Evolutionary conservation across 306 rosid species (phyloP).

Genomic region (Ormosia emarginata): DNA sequence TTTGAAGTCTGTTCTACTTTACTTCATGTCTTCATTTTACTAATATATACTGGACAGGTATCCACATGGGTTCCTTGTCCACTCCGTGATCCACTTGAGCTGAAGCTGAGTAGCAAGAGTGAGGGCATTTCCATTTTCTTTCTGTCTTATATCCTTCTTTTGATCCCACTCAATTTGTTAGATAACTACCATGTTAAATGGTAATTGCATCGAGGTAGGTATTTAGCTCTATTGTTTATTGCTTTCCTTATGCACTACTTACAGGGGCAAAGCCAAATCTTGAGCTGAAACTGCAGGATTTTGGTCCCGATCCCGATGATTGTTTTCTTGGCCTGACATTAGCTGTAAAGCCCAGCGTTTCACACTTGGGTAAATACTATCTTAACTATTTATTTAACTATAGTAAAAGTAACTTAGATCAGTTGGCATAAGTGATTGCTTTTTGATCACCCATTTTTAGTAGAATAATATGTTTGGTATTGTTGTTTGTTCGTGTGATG

Average conservation of each 20-base stretch:
- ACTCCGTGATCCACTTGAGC: slow-evolving; percentile 70
- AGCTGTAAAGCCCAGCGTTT: slow-evolving; percentile 77
- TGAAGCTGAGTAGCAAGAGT: slow-evolving; percentile 77
- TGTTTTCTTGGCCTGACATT: slow-evolving; percentile 90
- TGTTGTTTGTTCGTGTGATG: neutral
- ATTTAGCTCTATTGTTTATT: slow-evolving; percentile 17
- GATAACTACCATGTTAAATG: neutral
- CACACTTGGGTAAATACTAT: slow-evolving; percentile 53
- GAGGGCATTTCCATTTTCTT: slow-evolving; percentile 15
- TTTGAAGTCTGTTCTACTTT: slow-evolving; percentile 13
- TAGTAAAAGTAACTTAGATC: neutral
- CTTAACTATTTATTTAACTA: slow-evolving; percentile 2
- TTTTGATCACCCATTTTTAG: neutral
- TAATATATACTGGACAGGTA: slow-evolving; percentile 48
- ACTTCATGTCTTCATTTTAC: slow-evolving; percentile 22
- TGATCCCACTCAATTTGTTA: slow-evolving; percentile 5
- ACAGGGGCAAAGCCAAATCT: slow-evolving; percentile 77
- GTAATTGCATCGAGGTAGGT: neutral
- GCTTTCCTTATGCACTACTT: slow-evolving; percentile 18
- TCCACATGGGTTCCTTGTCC: slow-evolving; percentile 54
- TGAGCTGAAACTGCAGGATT: slow-evolving; percentile 75
- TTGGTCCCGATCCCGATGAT: slow-evolving; percentile 82
- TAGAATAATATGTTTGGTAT: neutral
- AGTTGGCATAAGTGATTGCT: neutral
- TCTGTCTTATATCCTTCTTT: neutral